Percentiles rank a stretch among this genome's conserved stretches.
Conservation (phyloP, 352 stramenopile genomes). For the Phytophthora melonis region DNA sequence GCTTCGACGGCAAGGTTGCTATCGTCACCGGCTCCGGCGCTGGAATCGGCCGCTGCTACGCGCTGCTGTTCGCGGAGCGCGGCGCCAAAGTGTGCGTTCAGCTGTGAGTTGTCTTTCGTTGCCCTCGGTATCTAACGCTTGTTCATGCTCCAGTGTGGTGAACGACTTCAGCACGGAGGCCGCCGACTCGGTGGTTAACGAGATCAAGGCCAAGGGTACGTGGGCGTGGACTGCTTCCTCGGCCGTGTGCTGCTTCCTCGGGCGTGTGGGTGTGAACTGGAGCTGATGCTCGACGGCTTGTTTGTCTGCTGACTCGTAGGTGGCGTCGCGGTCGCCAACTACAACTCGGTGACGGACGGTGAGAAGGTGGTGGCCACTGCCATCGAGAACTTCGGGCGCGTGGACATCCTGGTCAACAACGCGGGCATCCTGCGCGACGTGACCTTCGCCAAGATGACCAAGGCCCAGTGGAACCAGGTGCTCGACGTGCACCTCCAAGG, state of each 20-base stretch:
- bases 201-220: conserved; percentile 80
- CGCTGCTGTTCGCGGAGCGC: conserved; percentile 73
- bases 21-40: conserved; percentile 82
- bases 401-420: conserved; percentile 94
- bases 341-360: conserved; percentile 87
- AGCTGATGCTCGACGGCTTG: conserved; percentile 7
- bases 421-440: conserved; percentile 94
- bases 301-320: conserved; percentile 30
- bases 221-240: neutral
- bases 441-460: conserved; percentile 91
- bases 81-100: conserved; percentile 84
- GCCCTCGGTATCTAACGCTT: conserved; percentile 9
- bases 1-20: conserved; percentile 80
- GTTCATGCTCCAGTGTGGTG: conserved; percentile 56
- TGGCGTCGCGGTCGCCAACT: conserved; percentile 80
- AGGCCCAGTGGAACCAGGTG: conserved; percentile 90
- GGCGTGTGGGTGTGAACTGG: neutral
- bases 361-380: conserved; percentile 84
- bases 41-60: conserved; percentile 82
- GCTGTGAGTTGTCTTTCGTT: neutral
- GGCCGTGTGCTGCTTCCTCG: neutral
- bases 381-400: conserved; percentile 72
- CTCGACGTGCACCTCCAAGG: conserved; percentile 87
- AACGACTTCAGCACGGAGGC: conserved; percentile 78
- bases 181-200: conserved; percentile 76